Evolutionary conservation across 2,329 filamentous ascomycete genomes (phyloP).

Genomic region (Pseudocercospora ulei): DNA sequence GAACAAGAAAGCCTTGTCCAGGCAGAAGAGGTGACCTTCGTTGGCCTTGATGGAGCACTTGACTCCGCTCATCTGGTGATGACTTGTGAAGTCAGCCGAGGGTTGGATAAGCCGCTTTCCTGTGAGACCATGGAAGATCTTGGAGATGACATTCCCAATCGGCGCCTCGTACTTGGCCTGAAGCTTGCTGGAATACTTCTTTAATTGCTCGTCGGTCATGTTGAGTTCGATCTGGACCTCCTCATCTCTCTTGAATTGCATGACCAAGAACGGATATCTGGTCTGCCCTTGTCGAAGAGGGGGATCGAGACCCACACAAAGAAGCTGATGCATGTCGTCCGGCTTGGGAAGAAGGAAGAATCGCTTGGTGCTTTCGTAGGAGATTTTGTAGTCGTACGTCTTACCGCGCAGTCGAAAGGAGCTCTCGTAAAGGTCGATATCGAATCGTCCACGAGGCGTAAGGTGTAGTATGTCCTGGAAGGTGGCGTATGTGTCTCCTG

Average conservation of each 20-base stretch:
- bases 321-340: conserved; percentile 92
- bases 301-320: conserved; percentile 87
- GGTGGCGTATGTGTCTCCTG: conserved; percentile 95
- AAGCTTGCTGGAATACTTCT: conserved; percentile 84
- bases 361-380: conserved; percentile 95
- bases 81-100: conserved; percentile 86
- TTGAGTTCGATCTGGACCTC: conserved; percentile 95
- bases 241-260: conserved; percentile 97
- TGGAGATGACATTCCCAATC: conserved; percentile 83
- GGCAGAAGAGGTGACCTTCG: conserved; percentile 90
- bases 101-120: conserved; percentile 93
- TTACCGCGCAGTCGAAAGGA: conserved; percentile 96
- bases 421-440: conserved; percentile 98
- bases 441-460: conserved; percentile 95
- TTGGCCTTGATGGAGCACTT: conserved; percentile 99
- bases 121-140: conserved; percentile 87
- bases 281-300: conserved; percentile 95
- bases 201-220: conserved; percentile 79
- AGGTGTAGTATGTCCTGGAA: conserved; percentile 96
- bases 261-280: conserved; percentile 93
- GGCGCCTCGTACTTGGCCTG: conserved; percentile 86
- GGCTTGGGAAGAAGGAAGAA: conserved; percentile 98
- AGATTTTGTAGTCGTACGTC: conserved; percentile 99
- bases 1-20: conserved; percentile 98
- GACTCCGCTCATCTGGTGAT: conserved; percentile 87